Percentiles rank a stretch among this genome's conserved stretches.
These are phyloP conservation scores for Arachnomyces sp. DNA, from an alignment of 2,329 filamentous ascomycete genomes.

Conservation along the genomic window DNA sequence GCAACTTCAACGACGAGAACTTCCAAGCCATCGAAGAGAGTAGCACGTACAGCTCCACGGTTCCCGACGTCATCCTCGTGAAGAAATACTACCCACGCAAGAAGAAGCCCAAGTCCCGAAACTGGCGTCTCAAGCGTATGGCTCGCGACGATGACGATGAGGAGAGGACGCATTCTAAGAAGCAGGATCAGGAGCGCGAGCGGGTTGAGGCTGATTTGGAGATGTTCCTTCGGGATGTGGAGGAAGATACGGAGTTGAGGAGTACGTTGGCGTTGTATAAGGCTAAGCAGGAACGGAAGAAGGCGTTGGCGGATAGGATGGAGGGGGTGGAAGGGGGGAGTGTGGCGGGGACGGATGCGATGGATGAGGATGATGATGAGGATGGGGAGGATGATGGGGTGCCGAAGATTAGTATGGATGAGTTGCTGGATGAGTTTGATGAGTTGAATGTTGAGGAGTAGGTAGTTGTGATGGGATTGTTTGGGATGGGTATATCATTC, in stretches of 20 bases:
- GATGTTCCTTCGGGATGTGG: constrained; percentile 91
- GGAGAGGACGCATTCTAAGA: constrained; percentile 10
- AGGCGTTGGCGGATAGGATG: constrained; percentile 35
- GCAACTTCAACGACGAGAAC: constrained; percentile 85
- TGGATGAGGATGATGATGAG: constrained; percentile 46
- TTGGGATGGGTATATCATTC: too few relatives aligned
- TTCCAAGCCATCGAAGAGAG: constrained; percentile 75
- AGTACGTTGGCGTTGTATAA: constrained; percentile 83
- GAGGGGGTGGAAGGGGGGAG: constrained; percentile 36
- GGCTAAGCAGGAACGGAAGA: constrained; percentile 40
- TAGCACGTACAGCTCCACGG: constrained; percentile 63
- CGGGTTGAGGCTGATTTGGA: constrained; percentile 90
- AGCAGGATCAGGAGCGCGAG: constrained; percentile 72
- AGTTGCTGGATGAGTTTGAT: constrained; percentile 86
- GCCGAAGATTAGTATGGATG: constrained; percentile 67
- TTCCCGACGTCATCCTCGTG: constrained; percentile 89
- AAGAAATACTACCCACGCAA: constrained; percentile 92
- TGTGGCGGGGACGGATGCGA: constrained; percentile 23
- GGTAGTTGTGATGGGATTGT: constrained; percentile 17
- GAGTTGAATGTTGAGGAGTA: constrained; percentile 66
- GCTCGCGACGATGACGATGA: constrained; percentile 74
- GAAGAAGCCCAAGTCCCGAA: constrained; percentile 72
- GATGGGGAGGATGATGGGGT: constrained; percentile 57
- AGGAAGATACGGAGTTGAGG: constrained; percentile 85
- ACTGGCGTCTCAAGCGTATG: constrained; percentile 96